phyloP scores from a whole-genome alignment of 352 stramenopile species.

The Phytophthora chlamydospora region DNA sequence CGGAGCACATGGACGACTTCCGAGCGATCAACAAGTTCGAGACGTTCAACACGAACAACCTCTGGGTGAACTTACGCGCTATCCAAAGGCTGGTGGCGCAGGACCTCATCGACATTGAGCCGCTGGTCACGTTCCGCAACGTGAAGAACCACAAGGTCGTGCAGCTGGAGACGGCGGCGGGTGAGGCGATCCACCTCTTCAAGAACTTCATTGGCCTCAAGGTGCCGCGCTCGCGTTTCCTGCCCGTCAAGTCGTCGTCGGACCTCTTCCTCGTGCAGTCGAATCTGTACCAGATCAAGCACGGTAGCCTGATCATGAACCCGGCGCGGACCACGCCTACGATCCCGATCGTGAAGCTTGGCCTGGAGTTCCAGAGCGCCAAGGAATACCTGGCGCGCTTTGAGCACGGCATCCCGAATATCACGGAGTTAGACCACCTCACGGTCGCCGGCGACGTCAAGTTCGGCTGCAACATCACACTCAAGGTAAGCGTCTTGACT shows the following conservation, averaged over 20 bases:
- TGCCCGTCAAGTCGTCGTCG: conserved; percentile 99
- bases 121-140: conserved; percentile 92
- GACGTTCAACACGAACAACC: conserved; percentile 99
- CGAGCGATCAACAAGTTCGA: conserved; percentile 95
- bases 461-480: conserved; percentile 92
- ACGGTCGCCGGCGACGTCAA: conserved; percentile 94
- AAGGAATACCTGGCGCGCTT: conserved; percentile 91
- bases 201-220: conserved; percentile 96
- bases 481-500: conserved; percentile 69
- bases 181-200: conserved; percentile 98
- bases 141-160: conserved; percentile 97
- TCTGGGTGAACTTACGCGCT: conserved; percentile 98
- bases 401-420: conserved; percentile 91
- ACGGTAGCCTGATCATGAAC: conserved; percentile 92
- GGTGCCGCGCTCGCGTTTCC: conserved; percentile 96
- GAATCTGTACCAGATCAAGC: conserved; percentile 94
- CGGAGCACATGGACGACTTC: conserved; percentile 96
- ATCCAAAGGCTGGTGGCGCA: conserved; percentile 96
- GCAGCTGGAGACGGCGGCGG: conserved; percentile 96
- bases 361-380: conserved; percentile 89
- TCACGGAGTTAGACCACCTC: conserved; percentile 93
- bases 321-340: conserved; percentile 75
- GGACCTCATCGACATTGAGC: conserved; percentile 98
- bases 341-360: conserved; percentile 94
- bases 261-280: conserved; percentile 96